Percentiles rank a stretch among this genome's conserved stretches.
phyloP scores from a whole-genome alignment of 176 grass and related monocot species.

The Urochloa ruziziensis region DNA sequence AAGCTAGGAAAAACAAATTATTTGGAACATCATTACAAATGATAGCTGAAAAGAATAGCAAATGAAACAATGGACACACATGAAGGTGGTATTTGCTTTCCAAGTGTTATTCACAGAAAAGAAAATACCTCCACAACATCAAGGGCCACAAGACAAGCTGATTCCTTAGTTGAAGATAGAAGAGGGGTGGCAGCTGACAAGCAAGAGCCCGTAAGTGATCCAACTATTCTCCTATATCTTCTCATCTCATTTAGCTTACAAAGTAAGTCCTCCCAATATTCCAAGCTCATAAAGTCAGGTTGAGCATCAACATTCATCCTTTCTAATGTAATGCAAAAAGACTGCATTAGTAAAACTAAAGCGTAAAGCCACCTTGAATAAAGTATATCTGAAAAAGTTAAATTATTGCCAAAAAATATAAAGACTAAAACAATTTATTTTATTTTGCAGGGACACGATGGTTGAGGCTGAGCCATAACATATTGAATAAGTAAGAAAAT shows the following conservation, averaged over 20 bases:
- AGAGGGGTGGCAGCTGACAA: constrained; percentile 67
- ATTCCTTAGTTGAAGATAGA: constrained; percentile 76
- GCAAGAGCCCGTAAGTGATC: constrained; percentile 85
- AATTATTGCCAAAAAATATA: background rate
- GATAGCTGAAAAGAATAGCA: constrained; percentile 31
- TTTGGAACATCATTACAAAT: background rate
- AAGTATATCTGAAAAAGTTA: constrained; percentile 13
- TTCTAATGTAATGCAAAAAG: constrained; percentile 42
- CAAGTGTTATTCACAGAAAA: background rate
- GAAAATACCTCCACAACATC: constrained; percentile 76
- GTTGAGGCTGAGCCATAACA: background rate
- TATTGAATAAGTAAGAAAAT: constrained; percentile 8
- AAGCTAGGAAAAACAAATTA: constrained; percentile 4
- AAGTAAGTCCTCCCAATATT: constrained; percentile 84
- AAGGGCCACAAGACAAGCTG: constrained; percentile 76
- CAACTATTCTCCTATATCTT: constrained; percentile 88
- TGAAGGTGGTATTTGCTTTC: constrained; percentile 1
- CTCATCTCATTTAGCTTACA: constrained; percentile 79
- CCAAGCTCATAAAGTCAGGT: constrained; percentile 53
- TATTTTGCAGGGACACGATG: background rate
- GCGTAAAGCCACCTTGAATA: background rate
- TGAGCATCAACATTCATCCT: constrained; percentile 30
- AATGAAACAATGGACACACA: constrained; percentile 14
- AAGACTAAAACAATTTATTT: background rate
- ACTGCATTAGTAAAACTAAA: constrained; percentile 23